A percentile compares a stretch with the other conserved stretches of the same genome.
Evolutionary conservation across 768 basidiomycete genomes (phyloP).

Genomic region (Hemileccinum rubropunctum): DNA sequence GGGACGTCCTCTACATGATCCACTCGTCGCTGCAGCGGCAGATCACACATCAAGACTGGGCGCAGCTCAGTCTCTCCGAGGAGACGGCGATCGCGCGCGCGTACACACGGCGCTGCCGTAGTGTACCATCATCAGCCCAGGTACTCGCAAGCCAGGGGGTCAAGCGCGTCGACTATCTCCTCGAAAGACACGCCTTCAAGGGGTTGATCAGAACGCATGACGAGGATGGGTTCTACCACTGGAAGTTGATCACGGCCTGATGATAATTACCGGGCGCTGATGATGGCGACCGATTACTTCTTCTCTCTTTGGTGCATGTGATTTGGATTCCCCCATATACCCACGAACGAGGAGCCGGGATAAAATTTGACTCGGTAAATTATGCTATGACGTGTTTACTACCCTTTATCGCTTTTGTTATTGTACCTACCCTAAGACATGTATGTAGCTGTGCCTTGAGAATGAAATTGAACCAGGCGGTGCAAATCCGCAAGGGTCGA

Average conservation of each 20-base stretch:
- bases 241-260: slow-evolving; percentile 26
- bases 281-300: too few relatives aligned
- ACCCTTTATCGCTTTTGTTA: background rate
- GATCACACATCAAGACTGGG: slow-evolving; percentile 38
- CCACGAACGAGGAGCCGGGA: background rate
- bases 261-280: too few relatives aligned
- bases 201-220: slow-evolving; percentile 34
- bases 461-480: background rate
- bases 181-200: slow-evolving; percentile 34
- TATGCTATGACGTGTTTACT: slow-evolving; percentile 1
- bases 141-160: slow-evolving; percentile 38
- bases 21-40: slow-evolving; percentile 45
- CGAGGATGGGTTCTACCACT: slow-evolving; percentile 29
- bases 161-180: slow-evolving; percentile 39
- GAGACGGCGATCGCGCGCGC: slow-evolving; percentile 34
- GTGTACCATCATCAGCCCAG: slow-evolving; percentile 28
- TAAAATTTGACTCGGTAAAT: background rate
- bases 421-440: background rate
- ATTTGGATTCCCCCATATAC: background rate
- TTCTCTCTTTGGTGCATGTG: too few relatives aligned
- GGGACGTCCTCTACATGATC: slow-evolving; percentile 55
- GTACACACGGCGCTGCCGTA: slow-evolving; percentile 36
- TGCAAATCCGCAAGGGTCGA: background rate
- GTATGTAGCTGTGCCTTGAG: background rate
- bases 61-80: slow-evolving; percentile 21